Evolutionary conservation across 352 stramenopile genomes (phyloP).

Genomic region (Elongisporangium prolatum): DNA sequence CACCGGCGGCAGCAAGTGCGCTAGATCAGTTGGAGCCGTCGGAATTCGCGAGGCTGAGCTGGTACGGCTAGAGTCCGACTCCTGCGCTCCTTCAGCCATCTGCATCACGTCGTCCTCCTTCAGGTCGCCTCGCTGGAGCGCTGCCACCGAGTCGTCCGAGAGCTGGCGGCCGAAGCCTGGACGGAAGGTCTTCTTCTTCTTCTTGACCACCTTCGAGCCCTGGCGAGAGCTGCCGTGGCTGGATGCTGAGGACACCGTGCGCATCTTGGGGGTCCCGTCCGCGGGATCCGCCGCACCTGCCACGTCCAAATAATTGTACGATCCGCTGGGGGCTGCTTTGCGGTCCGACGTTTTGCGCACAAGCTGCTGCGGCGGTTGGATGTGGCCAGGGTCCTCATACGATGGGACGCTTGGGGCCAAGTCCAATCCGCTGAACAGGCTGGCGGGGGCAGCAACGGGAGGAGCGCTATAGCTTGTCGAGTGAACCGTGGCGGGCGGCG

Average conservation of each 20-base stretch:
- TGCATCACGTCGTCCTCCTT: conserved; percentile 69
- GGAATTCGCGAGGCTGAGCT: conserved; percentile 18
- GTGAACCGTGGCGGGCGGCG: neutral
- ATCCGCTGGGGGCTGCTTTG: conserved; percentile 13
- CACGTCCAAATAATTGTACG: conserved; percentile 67
- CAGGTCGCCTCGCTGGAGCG: conserved; percentile 70
- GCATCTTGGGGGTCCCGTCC: conserved; percentile 1
- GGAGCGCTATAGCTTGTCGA: neutral
- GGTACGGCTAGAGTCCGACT: conserved; percentile 1
- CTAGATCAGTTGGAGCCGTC: conserved; percentile 52
- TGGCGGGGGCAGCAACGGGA: conserved; percentile 10
- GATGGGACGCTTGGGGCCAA: conserved; percentile 21
- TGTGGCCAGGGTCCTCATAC: conserved; percentile 1
- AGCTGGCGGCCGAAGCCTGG: conserved; percentile 77
- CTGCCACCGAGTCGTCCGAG: conserved; percentile 79
- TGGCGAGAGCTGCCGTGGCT: conserved; percentile 19
- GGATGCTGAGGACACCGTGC: conserved; percentile 14
- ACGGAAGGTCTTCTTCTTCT: conserved; percentile 85
- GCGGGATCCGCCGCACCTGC: conserved; percentile 13
- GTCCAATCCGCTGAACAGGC: conserved; percentile 49
- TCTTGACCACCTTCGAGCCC: conserved; percentile 63
- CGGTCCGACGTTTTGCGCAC: conserved; percentile 26
- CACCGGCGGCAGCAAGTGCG: conserved; percentile 57
- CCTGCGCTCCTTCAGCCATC: conserved; percentile 18
- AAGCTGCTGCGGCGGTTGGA: conserved; percentile 13